phyloP scores from a whole-genome alignment of 305 asterid species.

The Rubia balearica region DNA sequence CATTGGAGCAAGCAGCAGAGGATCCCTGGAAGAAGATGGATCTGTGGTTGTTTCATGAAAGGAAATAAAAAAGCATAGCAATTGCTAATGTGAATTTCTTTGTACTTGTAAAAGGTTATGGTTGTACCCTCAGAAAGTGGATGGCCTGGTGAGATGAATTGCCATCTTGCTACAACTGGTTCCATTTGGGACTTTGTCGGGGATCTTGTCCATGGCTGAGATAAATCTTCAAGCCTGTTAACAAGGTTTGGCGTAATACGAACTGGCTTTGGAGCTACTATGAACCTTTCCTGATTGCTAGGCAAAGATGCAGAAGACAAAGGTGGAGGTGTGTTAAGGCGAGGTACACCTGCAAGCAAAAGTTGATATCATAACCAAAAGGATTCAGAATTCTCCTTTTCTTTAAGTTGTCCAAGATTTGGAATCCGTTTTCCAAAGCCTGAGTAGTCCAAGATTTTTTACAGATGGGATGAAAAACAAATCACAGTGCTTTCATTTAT shows the following conservation, averaged over 20 bases:
- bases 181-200: slow-evolving; percentile 96
- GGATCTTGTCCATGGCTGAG: slow-evolving; percentile 99
- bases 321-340: slow-evolving; percentile 96
- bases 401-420: background rate
- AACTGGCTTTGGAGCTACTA: slow-evolving; percentile 83
- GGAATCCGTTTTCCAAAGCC: no score
- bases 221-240: slow-evolving; percentile 77
- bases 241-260: slow-evolving; percentile 70
- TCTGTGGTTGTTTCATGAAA: slow-evolving; percentile 71
- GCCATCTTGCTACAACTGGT: slow-evolving; percentile 85
- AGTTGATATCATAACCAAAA: slow-evolving; percentile 19
- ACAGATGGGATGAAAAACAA: background rate
- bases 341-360: slow-evolving; percentile 75
- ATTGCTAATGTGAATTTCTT: background rate
- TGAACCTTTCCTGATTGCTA: slow-evolving; percentile 41
- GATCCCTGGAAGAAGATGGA: slow-evolving; percentile 67
- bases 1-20: slow-evolving; percentile 81
- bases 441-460: background rate
- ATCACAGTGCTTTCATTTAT: background rate
- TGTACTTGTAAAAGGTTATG: slow-evolving; percentile 1
- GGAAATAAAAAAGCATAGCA: slow-evolving; percentile 24
- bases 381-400: background rate
- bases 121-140: slow-evolving; percentile 39
- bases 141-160: slow-evolving; percentile 54
- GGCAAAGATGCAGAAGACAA: slow-evolving; percentile 39